Evolutionary conservation across 1,139 yeast species (phyloP).

Genomic region (Taphrina flavorubra): DNA sequence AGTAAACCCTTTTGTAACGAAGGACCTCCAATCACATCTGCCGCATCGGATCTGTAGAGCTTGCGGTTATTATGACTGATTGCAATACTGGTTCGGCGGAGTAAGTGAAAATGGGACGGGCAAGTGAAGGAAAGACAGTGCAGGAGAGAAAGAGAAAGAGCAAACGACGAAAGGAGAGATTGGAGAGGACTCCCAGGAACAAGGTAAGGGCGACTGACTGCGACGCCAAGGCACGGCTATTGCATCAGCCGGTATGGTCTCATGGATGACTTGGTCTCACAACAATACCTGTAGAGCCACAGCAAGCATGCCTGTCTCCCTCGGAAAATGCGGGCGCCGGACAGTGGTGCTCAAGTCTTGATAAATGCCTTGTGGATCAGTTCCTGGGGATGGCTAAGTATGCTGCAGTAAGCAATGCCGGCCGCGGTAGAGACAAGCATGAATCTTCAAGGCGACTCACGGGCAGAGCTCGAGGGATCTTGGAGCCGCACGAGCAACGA

Average conservation of each 20-base stretch:
- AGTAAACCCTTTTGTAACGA: neutral
- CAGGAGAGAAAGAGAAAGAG: slow-evolving; percentile 9
- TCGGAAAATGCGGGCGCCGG: too few relatives aligned
- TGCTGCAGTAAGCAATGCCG: too few relatives aligned
- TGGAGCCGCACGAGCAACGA: neutral
- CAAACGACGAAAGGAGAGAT: neutral
- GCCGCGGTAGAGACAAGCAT: too few relatives aligned
- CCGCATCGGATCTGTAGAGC: neutral
- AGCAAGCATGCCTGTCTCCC: neutral
- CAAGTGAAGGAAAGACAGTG: neutral
- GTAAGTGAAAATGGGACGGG: neutral
- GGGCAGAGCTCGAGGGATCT: too few relatives aligned
- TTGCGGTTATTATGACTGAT: neutral
- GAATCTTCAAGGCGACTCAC: too few relatives aligned
- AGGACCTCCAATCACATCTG: slow-evolving; percentile 1
- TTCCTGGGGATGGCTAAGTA: too few relatives aligned
- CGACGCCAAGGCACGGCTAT: too few relatives aligned
- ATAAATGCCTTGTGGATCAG: too few relatives aligned
- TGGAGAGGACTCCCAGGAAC: neutral
- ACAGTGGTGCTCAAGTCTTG: neutral
- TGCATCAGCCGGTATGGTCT: too few relatives aligned
- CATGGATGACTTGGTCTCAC: too few relatives aligned
- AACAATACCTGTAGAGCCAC: neutral
- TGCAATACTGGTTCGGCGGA: neutral
- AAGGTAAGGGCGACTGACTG: neutral